Percentiles rank a stretch among this genome's conserved stretches.
Conservation (phyloP, 768 basidiomycete species). For the Amanita rubescens region DNA sequence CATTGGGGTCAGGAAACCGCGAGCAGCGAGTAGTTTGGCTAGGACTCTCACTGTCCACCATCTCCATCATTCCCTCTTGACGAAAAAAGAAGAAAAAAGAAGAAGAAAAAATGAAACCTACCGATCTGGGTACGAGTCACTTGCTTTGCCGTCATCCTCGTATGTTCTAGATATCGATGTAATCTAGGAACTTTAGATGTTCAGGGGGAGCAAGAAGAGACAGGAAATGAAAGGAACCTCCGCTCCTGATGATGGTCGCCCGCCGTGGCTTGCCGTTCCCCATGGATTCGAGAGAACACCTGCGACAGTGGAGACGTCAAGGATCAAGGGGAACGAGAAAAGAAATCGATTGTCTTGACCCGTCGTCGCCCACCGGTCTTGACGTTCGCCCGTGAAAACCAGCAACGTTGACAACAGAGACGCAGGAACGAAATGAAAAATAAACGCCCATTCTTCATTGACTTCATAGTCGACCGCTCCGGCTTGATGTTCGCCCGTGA, state of each 20-base stretch:
- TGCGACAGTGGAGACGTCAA: background rate
- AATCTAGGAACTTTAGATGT: background rate
- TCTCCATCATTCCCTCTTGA: background rate
- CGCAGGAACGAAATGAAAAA: background rate
- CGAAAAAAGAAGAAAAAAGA: no score
- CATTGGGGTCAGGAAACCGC: background rate
- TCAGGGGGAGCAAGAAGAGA: background rate
- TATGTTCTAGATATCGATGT: background rate
- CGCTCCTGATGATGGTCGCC: background rate
- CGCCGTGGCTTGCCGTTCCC: no score
- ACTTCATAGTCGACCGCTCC: no score
- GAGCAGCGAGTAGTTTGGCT: no score
- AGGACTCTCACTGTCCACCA: background rate
- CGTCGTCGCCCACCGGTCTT: background rate
- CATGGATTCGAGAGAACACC: no score
- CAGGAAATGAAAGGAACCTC: background rate
- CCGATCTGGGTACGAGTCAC: background rate
- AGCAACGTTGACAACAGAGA: background rate
- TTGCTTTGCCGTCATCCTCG: background rate
- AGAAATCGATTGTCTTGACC: no score
- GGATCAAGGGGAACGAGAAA: no score
- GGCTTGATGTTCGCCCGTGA: no score
- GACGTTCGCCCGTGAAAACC: background rate
- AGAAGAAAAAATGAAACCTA: background rate
- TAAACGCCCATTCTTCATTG: no score